A percentile compares a stretch with the other conserved stretches of the same genome.
Evolutionary conservation across 768 basidiomycete species (phyloP).

Genomic region (Rhizopogon vulgaris): DNA sequence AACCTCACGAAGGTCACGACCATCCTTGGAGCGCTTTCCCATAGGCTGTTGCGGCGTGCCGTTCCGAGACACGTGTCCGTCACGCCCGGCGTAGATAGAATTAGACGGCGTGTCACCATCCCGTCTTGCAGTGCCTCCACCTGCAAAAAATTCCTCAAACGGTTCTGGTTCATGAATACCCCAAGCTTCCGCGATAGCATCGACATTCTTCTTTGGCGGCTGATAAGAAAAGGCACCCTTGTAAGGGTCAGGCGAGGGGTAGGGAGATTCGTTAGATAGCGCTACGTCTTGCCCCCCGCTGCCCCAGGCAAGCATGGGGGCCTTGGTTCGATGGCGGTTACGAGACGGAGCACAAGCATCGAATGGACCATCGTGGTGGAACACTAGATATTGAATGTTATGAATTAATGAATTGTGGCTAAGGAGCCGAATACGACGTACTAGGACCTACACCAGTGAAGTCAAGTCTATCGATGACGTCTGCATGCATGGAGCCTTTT

Average conservation of each 20-base stretch:
- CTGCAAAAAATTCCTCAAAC: slow-evolving; percentile 84
- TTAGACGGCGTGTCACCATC: slow-evolving; percentile 56
- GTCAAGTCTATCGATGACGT: slow-evolving; percentile 87
- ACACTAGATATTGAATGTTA: slow-evolving; percentile 45
- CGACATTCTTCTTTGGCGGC: slow-evolving; percentile 76
- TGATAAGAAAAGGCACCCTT: slow-evolving; percentile 44
- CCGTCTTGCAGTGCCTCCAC: slow-evolving; percentile 48
- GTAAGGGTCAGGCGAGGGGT: slow-evolving; percentile 41
- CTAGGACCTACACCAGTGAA: slow-evolving; percentile 80
- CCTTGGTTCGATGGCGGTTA: slow-evolving; percentile 72
- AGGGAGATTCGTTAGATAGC: slow-evolving; percentile 38
- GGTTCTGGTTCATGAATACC: slow-evolving; percentile 91
- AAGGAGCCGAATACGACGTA: slow-evolving; percentile 33
- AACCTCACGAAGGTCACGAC: slow-evolving; percentile 43
- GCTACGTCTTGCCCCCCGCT: slow-evolving; percentile 32
- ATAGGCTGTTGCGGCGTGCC: slow-evolving; percentile 31
- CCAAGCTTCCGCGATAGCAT: slow-evolving; percentile 90
- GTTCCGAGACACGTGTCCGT: slow-evolving; percentile 34
- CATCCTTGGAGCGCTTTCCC: slow-evolving; percentile 38
- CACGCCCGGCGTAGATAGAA: slow-evolving; percentile 65
- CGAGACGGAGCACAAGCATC: slow-evolving; percentile 89
- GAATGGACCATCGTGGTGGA: slow-evolving; percentile 90
- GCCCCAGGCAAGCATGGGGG: slow-evolving; percentile 80
- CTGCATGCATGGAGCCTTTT: slow-evolving; percentile 80
- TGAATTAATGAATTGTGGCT: slow-evolving; percentile 5